Base-by-base conservation (phyloP, 495 filamentous ascomycete genomes). In the Annulohypoxylon bovei region DNA sequence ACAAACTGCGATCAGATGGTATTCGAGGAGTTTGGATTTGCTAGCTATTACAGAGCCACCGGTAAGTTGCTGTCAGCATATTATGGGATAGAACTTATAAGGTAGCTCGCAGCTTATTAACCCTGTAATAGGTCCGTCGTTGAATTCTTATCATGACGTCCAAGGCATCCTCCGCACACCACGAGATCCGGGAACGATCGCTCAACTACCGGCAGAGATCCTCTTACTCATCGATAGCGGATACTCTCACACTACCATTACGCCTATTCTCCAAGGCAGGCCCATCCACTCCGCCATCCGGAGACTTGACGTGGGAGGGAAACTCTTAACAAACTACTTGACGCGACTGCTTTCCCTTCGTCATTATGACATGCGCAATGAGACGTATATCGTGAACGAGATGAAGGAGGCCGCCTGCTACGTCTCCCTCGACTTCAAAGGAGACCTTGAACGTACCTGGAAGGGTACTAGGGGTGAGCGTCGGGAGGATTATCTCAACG, bases 1-100 rank as follows among this genome's bases (percentile, higher is more conserved):
- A 88, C 87, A 16, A 94, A 97, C 75, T 93, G 92, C 63, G 95
- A 98, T 77, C 93, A 99, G 83, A 93, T 99, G 76, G 87, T 98
- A 0, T 98, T 98, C 82, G 95, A 99, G 76, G 94, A 98, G 77
- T 98, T 94, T 84, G 93, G 93, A n/a, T 98, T 98, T 79, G 87
- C 91, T 16, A 89, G 89, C 49, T 97, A 96, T 78, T 90, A 88
- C 62, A 86, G 95, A 52, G 90, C 86, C 71, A 79, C 92, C 62
- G 90, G 91, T 91, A 68, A 76, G 89, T 74, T 25, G 27, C 12
- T 11, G 18, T 18, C 42, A 37, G 42, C 32, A 23, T 52, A 11
- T 18, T 0, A 14, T n/a, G 14, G 12, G 3, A 9, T n/a, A 33
- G 18, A 14, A 6, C 39, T 49, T 62, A n/a, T 4, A 54, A 52